phyloP scores from a whole-genome alignment of 805 yeast species.

The Sugiyamaella valdiviana region DNA sequence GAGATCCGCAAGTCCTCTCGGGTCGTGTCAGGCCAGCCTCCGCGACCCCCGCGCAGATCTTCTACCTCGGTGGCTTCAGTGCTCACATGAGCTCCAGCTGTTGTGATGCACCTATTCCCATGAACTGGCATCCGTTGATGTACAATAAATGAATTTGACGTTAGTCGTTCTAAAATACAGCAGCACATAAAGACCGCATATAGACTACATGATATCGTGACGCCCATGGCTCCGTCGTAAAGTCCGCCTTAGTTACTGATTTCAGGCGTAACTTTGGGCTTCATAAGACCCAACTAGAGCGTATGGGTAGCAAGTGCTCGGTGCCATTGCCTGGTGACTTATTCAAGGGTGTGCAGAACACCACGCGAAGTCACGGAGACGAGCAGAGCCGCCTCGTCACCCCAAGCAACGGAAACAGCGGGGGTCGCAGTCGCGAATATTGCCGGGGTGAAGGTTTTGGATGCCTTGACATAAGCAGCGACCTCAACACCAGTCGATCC shows the following conservation, averaged over 20 bases:
- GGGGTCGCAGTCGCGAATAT: not conserved
- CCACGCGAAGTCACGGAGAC: slow-evolving; percentile 19
- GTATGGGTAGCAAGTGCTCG: too few species aligned
- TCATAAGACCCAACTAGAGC: too few species aligned
- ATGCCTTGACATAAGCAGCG: slow-evolving; percentile 38
- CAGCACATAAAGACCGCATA: not conserved
- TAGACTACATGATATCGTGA: not conserved
- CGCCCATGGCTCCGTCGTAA: too few species aligned
- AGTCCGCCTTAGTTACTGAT: too few species aligned
- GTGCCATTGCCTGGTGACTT: too few species aligned
- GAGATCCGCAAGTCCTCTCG: slow-evolving; percentile 20
- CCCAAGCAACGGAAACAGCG: slow-evolving; percentile 17
- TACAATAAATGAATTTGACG: not conserved
- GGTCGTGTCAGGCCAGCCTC: slow-evolving; percentile 11
- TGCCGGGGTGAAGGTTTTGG: slow-evolving; percentile 33
- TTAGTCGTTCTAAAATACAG: not conserved
- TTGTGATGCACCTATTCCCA: not conserved
- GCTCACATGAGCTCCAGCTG: too few species aligned
- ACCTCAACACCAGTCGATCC: slow-evolving; percentile 23
- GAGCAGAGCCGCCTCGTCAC: slow-evolving; percentile 12
- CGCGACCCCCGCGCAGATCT: not conserved
- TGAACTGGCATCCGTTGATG: not conserved
- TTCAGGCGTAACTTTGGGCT: too few species aligned
- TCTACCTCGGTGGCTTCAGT: not conserved
- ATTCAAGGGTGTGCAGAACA: slow-evolving; percentile 8